A percentile compares a stretch with the other conserved stretches of the same genome.
Conservation (phyloP, 768 basidiomycete genomes). For the Boletus reticulatus region DNA sequence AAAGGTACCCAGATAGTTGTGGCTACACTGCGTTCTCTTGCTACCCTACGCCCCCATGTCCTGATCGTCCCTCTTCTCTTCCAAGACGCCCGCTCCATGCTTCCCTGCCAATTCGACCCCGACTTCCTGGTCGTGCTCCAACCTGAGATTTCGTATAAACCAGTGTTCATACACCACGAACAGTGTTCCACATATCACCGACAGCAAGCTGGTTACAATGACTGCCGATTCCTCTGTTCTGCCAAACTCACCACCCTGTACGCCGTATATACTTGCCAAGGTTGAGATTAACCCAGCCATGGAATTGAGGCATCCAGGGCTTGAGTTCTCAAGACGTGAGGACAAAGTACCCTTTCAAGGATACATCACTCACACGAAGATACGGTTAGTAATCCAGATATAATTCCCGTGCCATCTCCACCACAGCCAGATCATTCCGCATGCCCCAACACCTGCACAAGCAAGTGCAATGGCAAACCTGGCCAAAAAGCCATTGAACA, state of each 20-base stretch:
- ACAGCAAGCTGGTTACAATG: constrained; percentile 41
- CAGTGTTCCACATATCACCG: constrained; percentile 42
- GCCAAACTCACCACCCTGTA: constrained; percentile 45
- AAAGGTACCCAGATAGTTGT: not conserved
- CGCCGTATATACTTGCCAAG: constrained; percentile 48
- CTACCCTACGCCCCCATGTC: not conserved
- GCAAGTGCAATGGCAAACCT: constrained; percentile 54
- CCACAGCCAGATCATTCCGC: constrained; percentile 58
- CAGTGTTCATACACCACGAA: constrained; percentile 43
- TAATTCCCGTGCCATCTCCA: constrained; percentile 61
- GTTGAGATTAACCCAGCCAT: constrained; percentile 56
- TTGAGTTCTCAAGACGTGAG: constrained; percentile 21
- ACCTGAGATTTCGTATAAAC: constrained; percentile 42
- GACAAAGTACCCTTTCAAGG: not conserved
- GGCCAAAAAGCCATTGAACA: not conserved
- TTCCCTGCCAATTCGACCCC: constrained; percentile 43
- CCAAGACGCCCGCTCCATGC: constrained; percentile 42
- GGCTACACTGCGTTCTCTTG: not conserved
- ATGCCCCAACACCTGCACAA: constrained; percentile 51
- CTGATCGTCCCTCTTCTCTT: not conserved
- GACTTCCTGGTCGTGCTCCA: constrained; percentile 39
- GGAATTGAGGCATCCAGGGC: constrained; percentile 58
- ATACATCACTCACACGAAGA: constrained; percentile 47
- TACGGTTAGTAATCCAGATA: constrained; percentile 54
- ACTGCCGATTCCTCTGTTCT: constrained; percentile 44